Conservation (phyloP, 2,329 filamentous ascomycete genomes). For the Lithohypha guttulata region DNA sequence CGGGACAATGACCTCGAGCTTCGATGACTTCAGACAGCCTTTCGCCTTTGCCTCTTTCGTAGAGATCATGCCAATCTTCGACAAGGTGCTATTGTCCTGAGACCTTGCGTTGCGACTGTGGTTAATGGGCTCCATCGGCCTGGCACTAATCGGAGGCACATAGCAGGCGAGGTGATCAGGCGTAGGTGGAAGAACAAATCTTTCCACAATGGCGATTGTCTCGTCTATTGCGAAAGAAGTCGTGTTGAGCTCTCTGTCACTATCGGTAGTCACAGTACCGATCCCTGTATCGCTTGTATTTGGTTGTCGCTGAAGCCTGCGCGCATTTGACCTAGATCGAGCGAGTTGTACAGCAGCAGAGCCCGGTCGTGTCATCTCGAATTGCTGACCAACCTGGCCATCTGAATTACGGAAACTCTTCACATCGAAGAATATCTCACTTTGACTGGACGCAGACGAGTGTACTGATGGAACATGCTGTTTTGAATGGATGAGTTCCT, state of each 20-base stretch:
- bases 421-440: conserved; percentile 22
- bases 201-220: conserved; percentile 21
- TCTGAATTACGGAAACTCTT: conserved; percentile 21
- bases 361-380: conserved; percentile 21
- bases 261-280: background rate
- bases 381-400: conserved; percentile 18
- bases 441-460: conserved; percentile 1
- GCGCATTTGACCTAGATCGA: conserved; percentile 17
- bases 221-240: conserved; percentile 16
- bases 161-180: too few species aligned
- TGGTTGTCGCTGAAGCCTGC: conserved; percentile 8
- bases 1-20: too few species aligned
- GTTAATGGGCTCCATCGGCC: too few species aligned
- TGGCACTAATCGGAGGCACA: too few species aligned
- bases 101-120: too few species aligned
- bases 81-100: too few species aligned
- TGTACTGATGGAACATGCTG: background rate
- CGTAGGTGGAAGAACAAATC: too few species aligned
- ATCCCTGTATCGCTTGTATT: background rate
- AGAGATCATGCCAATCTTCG: too few species aligned
- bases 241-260: background rate
- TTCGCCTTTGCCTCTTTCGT: too few species aligned
- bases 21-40: too few species aligned
- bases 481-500: background rate
- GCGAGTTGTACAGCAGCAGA: conserved; percentile 18